Percentiles rank a stretch among this genome's conserved stretches.
These are phyloP conservation scores for Boletus pseudopeckii DNA, from an alignment of 768 basidiomycete species.

Conservation along the genomic window DNA sequence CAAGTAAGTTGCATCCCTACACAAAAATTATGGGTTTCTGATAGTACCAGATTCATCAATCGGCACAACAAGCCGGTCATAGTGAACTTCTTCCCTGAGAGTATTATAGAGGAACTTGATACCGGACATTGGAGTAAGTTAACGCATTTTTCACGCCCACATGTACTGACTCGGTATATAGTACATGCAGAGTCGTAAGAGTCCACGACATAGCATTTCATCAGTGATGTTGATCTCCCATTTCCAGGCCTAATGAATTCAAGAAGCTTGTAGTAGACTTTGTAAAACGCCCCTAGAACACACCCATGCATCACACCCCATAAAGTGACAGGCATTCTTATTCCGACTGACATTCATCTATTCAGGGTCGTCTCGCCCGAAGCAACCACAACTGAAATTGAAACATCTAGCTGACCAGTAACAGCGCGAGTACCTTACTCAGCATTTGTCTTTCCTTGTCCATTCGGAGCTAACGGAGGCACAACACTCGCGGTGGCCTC, in stretches of 20 bases:
- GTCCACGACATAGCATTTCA: not conserved
- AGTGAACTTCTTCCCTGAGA: constrained; percentile 69
- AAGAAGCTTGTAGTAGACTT: constrained; percentile 36
- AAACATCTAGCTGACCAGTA: not conserved
- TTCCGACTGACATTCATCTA: not conserved
- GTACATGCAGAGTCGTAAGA: constrained; percentile 77
- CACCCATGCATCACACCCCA: not conserved
- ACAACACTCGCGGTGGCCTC: not conserved
- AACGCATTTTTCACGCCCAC: not conserved
- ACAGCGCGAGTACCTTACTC: not conserved
- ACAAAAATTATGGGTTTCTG: not conserved
- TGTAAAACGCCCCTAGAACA: constrained; percentile 17
- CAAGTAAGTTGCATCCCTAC: constrained; percentile 42
- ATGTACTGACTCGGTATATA: constrained; percentile 26
- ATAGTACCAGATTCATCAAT: constrained; percentile 63
- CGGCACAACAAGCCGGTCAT: constrained; percentile 59
- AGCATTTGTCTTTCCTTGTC: not conserved
- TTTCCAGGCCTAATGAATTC: constrained; percentile 54
- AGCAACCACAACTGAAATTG: not conserved
- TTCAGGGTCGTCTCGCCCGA: too few relatives aligned
- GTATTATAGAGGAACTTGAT: constrained; percentile 60
- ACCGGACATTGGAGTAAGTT: constrained; percentile 84
- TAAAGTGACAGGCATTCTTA: not conserved
- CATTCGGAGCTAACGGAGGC: not conserved
- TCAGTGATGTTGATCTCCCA: not conserved